Percentiles rank a stretch among this genome's conserved stretches.
Evolutionary conservation across 108 stramenopile genomes (phyloP).

Genomic region (Skeletonema marinoi): DNA sequence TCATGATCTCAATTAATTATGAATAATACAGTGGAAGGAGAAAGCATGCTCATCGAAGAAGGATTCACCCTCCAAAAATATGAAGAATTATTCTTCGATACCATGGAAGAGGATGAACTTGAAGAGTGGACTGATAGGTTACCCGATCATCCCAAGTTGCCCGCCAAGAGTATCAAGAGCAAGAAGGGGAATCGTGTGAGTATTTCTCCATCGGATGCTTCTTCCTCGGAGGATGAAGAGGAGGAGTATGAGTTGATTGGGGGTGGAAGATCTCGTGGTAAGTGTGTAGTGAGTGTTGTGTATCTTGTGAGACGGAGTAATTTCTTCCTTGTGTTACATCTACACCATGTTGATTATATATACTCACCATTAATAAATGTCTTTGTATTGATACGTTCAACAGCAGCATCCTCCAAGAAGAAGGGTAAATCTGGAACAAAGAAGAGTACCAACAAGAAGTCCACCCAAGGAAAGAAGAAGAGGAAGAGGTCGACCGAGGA

Average conservation of each 20-base stretch:
- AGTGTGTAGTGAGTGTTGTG: not conserved
- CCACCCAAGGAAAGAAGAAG: not conserved
- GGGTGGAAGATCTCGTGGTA: not conserved
- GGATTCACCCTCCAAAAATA: slow-evolving; percentile 2
- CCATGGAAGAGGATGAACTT: not conserved
- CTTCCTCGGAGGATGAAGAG: not conserved
- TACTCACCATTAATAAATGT: not conserved
- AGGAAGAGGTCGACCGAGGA: not conserved
- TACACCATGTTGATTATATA: not conserved
- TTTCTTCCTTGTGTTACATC: not conserved
- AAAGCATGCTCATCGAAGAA: not conserved
- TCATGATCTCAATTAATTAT: not conserved
- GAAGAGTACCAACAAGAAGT: not conserved
- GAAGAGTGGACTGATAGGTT: not conserved
- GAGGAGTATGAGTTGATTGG: not conserved
- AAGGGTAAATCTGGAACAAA: not conserved
- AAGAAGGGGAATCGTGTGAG: not conserved
- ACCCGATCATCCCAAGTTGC: not conserved
- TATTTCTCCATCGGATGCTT: not conserved
- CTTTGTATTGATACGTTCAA: not conserved
- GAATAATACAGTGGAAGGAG: not conserved
- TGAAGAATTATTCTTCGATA: not conserved
- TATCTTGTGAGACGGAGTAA: not conserved
- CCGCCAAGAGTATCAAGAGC: not conserved
- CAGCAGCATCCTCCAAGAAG: not conserved